Evolutionary conservation across 2,329 filamentous ascomycete species (phyloP).

Genomic region (Fusarium sororula): DNA sequence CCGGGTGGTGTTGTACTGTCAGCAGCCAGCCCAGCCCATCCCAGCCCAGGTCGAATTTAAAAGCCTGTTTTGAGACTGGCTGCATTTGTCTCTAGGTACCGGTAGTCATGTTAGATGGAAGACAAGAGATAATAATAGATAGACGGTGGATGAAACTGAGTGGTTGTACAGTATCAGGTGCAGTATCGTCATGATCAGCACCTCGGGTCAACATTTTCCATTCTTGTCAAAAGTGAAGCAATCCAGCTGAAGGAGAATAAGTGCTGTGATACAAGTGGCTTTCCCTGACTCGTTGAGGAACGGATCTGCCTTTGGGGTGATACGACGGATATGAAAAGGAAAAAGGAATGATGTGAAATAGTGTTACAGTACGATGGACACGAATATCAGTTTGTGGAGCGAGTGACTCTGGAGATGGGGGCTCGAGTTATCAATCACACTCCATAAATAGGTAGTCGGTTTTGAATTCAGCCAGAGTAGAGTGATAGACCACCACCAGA

Average conservation of each 20-base stretch:
- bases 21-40: conserved; percentile 1
- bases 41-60: neutral
- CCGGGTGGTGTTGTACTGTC: neutral
- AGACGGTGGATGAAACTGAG: neutral
- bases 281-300: conserved; percentile 20
- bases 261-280: neutral
- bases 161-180: conserved; percentile 19
- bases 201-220: conserved; percentile 22
- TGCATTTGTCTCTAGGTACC: conserved; percentile 1
- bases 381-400: neutral
- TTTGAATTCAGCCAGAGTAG: neutral
- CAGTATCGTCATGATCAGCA: conserved; percentile 33
- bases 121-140: conserved; percentile 1
- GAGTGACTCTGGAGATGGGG: conserved; percentile 6
- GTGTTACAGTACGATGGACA: neutral
- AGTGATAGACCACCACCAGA: neutral
- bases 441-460: neutral
- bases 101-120: neutral
- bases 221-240: conserved; percentile 24
- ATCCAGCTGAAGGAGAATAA: neutral
- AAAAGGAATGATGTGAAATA: neutral
- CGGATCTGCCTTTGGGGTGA: conserved; percentile 22
- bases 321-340: conserved; percentile 17
- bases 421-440: conserved; percentile 10
- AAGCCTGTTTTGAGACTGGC: conserved; percentile 33